These are phyloP conservation scores for Lactarius trivialis DNA, from an alignment of 768 basidiomycete genomes.

Conservation along the genomic window DNA sequence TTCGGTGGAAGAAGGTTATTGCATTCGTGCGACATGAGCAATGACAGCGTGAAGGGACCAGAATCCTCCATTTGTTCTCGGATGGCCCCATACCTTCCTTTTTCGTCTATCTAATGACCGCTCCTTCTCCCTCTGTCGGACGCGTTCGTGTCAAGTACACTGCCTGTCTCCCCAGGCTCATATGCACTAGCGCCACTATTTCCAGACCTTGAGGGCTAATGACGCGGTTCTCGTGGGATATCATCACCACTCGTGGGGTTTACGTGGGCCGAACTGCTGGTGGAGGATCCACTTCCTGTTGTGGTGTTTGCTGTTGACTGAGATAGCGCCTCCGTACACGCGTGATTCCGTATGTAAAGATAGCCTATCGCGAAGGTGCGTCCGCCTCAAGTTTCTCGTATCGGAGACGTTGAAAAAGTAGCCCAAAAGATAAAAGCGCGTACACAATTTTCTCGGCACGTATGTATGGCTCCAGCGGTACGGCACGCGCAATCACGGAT, in stretches of 20 bases:
- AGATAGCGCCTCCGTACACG: constrained; percentile 5
- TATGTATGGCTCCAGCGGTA: neutral
- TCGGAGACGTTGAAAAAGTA: constrained; percentile 10
- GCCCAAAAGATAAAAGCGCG: neutral
- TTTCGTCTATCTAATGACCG: constrained; percentile 15
- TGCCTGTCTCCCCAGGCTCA: neutral
- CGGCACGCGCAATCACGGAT: neutral
- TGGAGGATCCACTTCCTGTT: neutral
- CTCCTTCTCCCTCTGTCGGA: constrained; percentile 5
- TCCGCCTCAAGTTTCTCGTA: constrained; percentile 6
- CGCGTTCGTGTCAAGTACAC: neutral
- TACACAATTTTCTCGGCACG: neutral
- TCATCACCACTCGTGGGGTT: constrained; percentile 16
- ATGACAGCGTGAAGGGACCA: constrained; percentile 4
- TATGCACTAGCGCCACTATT: constrained; percentile 2
- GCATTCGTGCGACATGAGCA: neutral
- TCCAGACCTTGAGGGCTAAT: neutral
- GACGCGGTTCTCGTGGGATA: constrained; percentile 14
- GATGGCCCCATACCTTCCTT: constrained; percentile 3
- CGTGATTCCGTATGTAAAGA: constrained; percentile 5
- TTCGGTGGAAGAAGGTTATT: constrained; percentile 12
- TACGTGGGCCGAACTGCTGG: constrained; percentile 9
- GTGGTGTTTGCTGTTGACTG: neutral
- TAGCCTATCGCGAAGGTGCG: neutral
- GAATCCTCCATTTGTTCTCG: constrained; percentile 1